A percentile compares a stretch with the other conserved stretches of the same genome.
Conservation (phyloP, 2,329 filamentous ascomycete species). For the Metarhizium album region DNA sequence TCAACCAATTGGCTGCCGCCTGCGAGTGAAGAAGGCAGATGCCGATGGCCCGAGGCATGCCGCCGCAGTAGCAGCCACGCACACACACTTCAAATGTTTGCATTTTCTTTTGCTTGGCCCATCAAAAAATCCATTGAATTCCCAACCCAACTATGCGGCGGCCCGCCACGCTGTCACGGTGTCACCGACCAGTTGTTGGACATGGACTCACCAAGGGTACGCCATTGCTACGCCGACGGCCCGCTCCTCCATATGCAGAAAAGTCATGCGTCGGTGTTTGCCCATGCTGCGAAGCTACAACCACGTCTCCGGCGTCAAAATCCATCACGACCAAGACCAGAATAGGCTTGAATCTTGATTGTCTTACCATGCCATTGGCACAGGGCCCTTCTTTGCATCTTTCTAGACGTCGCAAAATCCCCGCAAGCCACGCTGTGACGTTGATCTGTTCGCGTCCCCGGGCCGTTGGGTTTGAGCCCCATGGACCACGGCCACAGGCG, state of each 20-base stretch:
- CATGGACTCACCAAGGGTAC: not conserved
- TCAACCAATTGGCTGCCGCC: not conserved
- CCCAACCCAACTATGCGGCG: too few relatives aligned
- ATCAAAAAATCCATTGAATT: too few relatives aligned
- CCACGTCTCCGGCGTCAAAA: too few relatives aligned
- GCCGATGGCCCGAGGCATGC: constrained; percentile 1
- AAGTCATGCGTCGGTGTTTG: not conserved
- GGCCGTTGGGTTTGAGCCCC: not conserved
- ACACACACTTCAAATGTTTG: too few relatives aligned
- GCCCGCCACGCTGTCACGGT: too few relatives aligned
- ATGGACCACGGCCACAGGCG: not conserved
- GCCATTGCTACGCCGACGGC: too few relatives aligned
- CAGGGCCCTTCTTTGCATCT: not conserved
- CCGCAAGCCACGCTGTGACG: not conserved
- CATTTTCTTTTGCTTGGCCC: too few relatives aligned
- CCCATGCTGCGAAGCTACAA: not conserved
- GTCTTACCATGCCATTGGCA: too few relatives aligned
- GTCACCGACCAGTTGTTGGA: not conserved
- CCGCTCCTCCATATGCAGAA: not conserved
- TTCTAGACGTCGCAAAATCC: not conserved
- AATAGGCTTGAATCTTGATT: too few relatives aligned
- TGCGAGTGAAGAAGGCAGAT: too few relatives aligned
- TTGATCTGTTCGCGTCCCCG: not conserved
- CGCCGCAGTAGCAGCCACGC: too few relatives aligned
- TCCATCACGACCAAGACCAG: too few relatives aligned